Percentiles rank a stretch among this genome's conserved stretches.
phyloP scores from a whole-genome alignment of 371 early-diverging fungal genomes.

The Rhizopus sp. region DNA sequence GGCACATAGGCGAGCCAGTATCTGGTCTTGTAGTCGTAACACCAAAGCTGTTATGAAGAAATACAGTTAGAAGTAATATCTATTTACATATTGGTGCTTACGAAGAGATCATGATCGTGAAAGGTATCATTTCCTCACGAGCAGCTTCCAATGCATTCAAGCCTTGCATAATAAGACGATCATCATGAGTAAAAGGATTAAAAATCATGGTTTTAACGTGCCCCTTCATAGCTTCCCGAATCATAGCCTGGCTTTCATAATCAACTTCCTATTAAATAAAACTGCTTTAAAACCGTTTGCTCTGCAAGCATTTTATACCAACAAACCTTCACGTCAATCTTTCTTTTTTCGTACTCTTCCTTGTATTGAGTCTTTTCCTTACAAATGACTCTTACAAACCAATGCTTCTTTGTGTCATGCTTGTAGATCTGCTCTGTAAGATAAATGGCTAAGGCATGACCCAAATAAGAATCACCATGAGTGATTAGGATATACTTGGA shows the following conservation, averaged over 20 bases:
- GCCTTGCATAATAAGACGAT: constrained; percentile 1
- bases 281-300: neutral
- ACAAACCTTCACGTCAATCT: constrained; percentile 17
- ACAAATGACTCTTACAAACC: constrained; percentile 17
- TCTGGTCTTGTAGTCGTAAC: neutral
- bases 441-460: constrained; percentile 14
- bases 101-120: constrained; percentile 18
- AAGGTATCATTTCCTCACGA: constrained; percentile 6
- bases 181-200: constrained; percentile 2
- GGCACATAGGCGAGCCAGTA: neutral
- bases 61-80: neutral
- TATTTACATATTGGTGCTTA: constrained; percentile 3
- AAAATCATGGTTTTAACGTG: constrained; percentile 13
- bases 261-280: constrained; percentile 10
- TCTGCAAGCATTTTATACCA: neutral
- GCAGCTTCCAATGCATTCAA: constrained; percentile 16
- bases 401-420: constrained; percentile 6
- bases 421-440: constrained; percentile 14
- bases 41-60: neutral
- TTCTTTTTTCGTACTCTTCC: constrained; percentile 11
- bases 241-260: constrained; percentile 12
- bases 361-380: neutral
- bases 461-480: constrained; percentile 17
- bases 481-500: constrained; percentile 22
- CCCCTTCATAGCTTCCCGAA: constrained; percentile 8